Percentiles rank a stretch among this genome's conserved stretches.
Evolutionary conservation across 1,139 yeast genomes (phyloP).

Genomic region (Starmera stellimalicola): DNA sequence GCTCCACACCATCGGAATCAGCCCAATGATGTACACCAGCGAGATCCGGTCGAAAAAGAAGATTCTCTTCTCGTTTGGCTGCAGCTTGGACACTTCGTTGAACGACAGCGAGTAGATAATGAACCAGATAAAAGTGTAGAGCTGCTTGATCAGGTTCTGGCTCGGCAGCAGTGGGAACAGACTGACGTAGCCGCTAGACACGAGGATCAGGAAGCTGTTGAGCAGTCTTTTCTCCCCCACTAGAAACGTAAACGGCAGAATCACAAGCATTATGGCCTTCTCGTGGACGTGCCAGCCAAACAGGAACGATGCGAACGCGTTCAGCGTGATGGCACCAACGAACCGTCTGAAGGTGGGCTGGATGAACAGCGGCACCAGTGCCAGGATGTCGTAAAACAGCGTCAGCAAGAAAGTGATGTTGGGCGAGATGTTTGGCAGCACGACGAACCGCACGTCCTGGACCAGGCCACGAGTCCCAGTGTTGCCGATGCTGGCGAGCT

Average conservation of each 20-base stretch:
- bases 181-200: conserved; percentile 79
- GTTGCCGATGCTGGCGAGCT: conserved; percentile 28
- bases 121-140: conserved; percentile 84
- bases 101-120: conserved; percentile 66
- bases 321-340: conserved; percentile 74
- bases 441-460: conserved; percentile 77
- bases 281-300: conserved; percentile 99
- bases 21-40: conserved; percentile 56
- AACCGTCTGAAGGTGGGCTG: conserved; percentile 74
- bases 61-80: conserved; percentile 34
- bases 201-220: conserved; percentile 55
- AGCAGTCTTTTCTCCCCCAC: conserved; percentile 66
- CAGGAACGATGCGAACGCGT: conserved; percentile 84
- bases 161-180: conserved; percentile 83
- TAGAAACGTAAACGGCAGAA: conserved; percentile 81
- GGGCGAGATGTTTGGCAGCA: conserved; percentile 77
- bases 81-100: conserved; percentile 50
- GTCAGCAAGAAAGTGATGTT: conserved; percentile 69
- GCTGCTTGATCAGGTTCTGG: conserved; percentile 57
- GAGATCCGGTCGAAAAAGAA: conserved; percentile 67
- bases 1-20: conserved; percentile 52
- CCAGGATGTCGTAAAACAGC: conserved; percentile 64
- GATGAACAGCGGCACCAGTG: conserved; percentile 64
- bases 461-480: conserved; percentile 76
- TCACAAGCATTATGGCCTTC: conserved; percentile 81